A percentile compares a stretch with the other conserved stretches of the same genome.
These are phyloP conservation scores for Nemania diffusa DNA, from an alignment of 2,329 filamentous ascomycete genomes.

Conservation along the genomic window DNA sequence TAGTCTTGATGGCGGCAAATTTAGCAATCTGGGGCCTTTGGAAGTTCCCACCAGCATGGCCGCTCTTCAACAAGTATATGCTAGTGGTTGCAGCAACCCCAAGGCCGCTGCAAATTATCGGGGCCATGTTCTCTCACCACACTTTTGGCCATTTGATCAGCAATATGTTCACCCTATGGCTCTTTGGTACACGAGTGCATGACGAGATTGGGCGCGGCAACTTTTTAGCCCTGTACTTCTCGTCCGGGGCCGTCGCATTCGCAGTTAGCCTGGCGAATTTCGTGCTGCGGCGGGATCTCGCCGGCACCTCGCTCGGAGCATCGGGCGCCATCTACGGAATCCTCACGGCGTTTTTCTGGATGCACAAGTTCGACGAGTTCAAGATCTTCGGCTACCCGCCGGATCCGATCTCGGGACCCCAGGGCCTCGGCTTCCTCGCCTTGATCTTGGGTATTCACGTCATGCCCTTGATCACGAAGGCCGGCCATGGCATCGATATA, in stretches of 20 bases:
- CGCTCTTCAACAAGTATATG: constrained; percentile 74
- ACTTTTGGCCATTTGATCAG: constrained; percentile 65
- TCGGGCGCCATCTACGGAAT: constrained; percentile 73
- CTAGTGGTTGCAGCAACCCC: constrained; percentile 73
- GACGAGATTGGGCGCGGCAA: constrained; percentile 75
- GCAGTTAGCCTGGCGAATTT: constrained; percentile 66
- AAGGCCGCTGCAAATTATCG: constrained; percentile 68
- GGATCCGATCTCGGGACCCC: constrained; percentile 62
- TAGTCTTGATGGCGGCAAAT: constrained; percentile 70
- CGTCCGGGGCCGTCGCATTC: constrained; percentile 67
- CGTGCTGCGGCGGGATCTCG: constrained; percentile 58
- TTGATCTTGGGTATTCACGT: constrained; percentile 62
- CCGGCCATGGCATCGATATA: constrained; percentile 58
- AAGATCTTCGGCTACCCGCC: constrained; percentile 67
- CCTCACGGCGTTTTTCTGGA: constrained; percentile 69
- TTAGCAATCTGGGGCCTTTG: constrained; percentile 66
- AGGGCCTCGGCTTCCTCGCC: constrained; percentile 65
- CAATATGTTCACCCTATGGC: constrained; percentile 74
- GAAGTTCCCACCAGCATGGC: constrained; percentile 73
- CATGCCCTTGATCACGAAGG: constrained; percentile 54
- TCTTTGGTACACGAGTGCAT: constrained; percentile 74
- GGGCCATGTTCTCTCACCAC: constrained; percentile 77
- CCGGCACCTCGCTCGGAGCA: constrained; percentile 69
- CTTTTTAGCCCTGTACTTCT: constrained; percentile 75
- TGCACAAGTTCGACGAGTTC: constrained; percentile 66